phyloP scores from a whole-genome alignment of 805 yeast genomes.

The Teunomyces pallodes region DNA sequence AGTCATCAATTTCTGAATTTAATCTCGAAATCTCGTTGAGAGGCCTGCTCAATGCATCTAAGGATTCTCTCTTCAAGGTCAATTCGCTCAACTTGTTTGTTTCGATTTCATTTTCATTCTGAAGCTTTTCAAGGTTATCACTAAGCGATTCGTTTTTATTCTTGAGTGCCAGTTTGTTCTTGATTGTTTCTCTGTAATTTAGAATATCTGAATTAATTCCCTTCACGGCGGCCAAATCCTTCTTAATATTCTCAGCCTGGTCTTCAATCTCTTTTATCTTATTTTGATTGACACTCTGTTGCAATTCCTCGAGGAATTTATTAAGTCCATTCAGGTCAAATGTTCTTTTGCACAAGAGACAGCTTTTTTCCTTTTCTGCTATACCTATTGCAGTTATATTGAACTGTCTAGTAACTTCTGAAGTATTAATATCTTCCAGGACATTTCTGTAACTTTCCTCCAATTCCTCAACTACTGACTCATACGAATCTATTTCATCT shows the following conservation, averaged over 20 bases:
- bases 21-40: slow-evolving; percentile 35
- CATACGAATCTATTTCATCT: slow-evolving; percentile 50
- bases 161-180: slow-evolving; percentile 12
- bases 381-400: slow-evolving; percentile 65
- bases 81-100: slow-evolving; percentile 3
- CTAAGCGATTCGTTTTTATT: neutral
- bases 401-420: slow-evolving; percentile 65
- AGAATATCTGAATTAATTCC: slow-evolving; percentile 28
- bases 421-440: slow-evolving; percentile 63
- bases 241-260: slow-evolving; percentile 28
- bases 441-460: slow-evolving; percentile 64
- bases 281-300: slow-evolving; percentile 27
- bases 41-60: slow-evolving; percentile 22
- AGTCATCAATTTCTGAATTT: slow-evolving; percentile 24
- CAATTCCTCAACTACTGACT: slow-evolving; percentile 47
- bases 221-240: slow-evolving; percentile 30
- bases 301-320: slow-evolving; percentile 26
- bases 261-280: slow-evolving; percentile 25
- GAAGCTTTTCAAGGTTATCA: neutral
- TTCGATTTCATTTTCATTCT: slow-evolving; percentile 5
- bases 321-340: slow-evolving; percentile 46
- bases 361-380: slow-evolving; percentile 57
- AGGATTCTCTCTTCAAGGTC: neutral
- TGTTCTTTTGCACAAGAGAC: slow-evolving; percentile 70
- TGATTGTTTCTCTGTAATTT: slow-evolving; percentile 21